Base-by-base conservation (phyloP, 176 grass and related monocot genomes). In the Canna indica region DNA sequence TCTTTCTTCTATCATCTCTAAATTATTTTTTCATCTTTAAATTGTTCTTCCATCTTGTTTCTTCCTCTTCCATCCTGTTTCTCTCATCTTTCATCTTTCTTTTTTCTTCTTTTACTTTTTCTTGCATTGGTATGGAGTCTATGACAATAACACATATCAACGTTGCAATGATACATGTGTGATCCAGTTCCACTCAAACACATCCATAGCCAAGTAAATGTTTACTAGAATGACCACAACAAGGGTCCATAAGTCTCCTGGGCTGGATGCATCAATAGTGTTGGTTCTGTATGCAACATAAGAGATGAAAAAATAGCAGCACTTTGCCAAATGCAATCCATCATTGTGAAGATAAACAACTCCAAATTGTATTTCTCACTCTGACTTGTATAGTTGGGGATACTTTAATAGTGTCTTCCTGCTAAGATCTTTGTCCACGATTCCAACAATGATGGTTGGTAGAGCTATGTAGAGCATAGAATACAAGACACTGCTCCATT, bases 401-500 rank as follows among this genome's bases (percentile, higher is more conserved):
- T 99, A 83, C 47, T 90, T 90, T 59, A 99, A 46, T 75, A 99
- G 75, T 79, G 95, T 93, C 76, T 67, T 73, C 30, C 95, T 77
- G 68, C 86, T 78, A 38, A 99, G 81, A 83, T 99, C 88, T 74
- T 91, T 91, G 52, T 96, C 92, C 0, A 96, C 85, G 82, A 96
- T 89, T 60, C 88, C 94, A 46, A 99, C 89, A 48, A 93, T 66
- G 27, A 93, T 66, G 56, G 94, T 99, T 18, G 94, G 89, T 36
- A 90, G 68, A 29, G 94, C 75, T 15, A 89, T 99, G 76, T 99
- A 99, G 69, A 93, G 72, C 65, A 99, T 89, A 25, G 89, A 90
- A 71, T 90, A 99, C 66, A 99, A 74, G 42, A 90, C 86, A 62
- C 84, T 85, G 58, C 89, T 99, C 94, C 94, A 99, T 77, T 99